phyloP scores from a whole-genome alignment of 176 grass and related monocot species.

The Luzula sylvatica region DNA sequence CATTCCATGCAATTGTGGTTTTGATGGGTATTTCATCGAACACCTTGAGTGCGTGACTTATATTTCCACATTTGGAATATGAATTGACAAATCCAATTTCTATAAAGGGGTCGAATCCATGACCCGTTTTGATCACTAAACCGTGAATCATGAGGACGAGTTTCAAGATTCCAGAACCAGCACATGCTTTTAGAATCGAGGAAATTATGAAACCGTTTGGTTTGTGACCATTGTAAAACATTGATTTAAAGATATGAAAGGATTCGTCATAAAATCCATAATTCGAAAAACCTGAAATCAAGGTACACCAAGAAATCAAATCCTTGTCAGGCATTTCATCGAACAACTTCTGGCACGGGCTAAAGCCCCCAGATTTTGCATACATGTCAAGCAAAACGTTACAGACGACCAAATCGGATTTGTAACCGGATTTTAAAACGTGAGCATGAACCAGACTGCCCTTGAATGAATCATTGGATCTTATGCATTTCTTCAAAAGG shows the following conservation, averaged over 20 bases:
- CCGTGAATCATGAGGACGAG: conserved; percentile 67
- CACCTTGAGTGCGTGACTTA: conserved; percentile 38
- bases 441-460: conserved; percentile 50
- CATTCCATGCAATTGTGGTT: conserved; percentile 73
- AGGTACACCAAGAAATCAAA: conserved; percentile 59
- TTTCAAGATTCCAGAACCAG: conserved; percentile 40
- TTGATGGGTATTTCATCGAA: conserved; percentile 77
- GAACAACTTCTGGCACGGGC: conserved; percentile 35
- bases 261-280: conserved; percentile 35
- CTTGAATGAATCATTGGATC: conserved; percentile 26
- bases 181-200: conserved; percentile 45
- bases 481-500: conserved; percentile 59
- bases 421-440: conserved; percentile 49
- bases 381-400: conserved; percentile 83
- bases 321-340: conserved; percentile 80
- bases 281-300: conserved; percentile 49
- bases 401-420: conserved; percentile 42
- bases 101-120: conserved; percentile 60
- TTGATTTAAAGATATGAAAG: conserved; percentile 34
- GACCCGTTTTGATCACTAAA: conserved; percentile 43
- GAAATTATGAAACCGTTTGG: conserved; percentile 71
- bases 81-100: conserved; percentile 66
- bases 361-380: conserved; percentile 42
- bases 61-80: conserved; percentile 77
- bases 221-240: conserved; percentile 29